phyloP scores from a whole-genome alignment of 129 eudicot genomes.

The Pseudognaphalium luteoalbum region DNA sequence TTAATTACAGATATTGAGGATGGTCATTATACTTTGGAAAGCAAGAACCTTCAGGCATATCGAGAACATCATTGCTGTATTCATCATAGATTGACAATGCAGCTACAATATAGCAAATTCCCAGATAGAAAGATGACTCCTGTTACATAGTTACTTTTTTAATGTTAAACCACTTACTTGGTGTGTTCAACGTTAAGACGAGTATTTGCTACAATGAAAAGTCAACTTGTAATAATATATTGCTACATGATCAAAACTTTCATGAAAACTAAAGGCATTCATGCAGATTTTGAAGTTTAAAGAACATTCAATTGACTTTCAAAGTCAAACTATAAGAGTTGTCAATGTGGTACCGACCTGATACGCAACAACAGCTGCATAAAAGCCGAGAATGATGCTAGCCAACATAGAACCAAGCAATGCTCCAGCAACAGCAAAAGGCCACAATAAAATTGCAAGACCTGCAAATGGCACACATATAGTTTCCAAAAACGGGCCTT shows the following conservation, averaged over 20 bases:
- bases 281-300: slow-evolving; percentile 2
- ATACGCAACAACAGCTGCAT: slow-evolving; percentile 78
- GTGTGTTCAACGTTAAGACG: not conserved
- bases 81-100: slow-evolving; percentile 82
- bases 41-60: slow-evolving; percentile 98
- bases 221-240: not conserved
- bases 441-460: slow-evolving; percentile 91
- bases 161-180: slow-evolving; percentile 1
- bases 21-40: slow-evolving; percentile 60
- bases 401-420: slow-evolving; percentile 72
- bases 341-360: slow-evolving; percentile 47
- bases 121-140: slow-evolving; percentile 85
- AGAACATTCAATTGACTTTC: not conserved
- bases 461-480: slow-evolving; percentile 97
- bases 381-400: slow-evolving; percentile 75
- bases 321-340: slow-evolving; percentile 19
- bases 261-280: not conserved
- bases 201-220: not conserved
- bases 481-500: slow-evolving; percentile 90
- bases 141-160: slow-evolving; percentile 29
- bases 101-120: slow-evolving; percentile 79
- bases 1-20: not conserved
- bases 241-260: not conserved
- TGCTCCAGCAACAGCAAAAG: slow-evolving; percentile 88
- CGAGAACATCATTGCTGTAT: slow-evolving; percentile 89